These are phyloP conservation scores for Zoysia japonica DNA, from an alignment of 176 grass and related monocot species.

Conservation along the genomic window DNA sequence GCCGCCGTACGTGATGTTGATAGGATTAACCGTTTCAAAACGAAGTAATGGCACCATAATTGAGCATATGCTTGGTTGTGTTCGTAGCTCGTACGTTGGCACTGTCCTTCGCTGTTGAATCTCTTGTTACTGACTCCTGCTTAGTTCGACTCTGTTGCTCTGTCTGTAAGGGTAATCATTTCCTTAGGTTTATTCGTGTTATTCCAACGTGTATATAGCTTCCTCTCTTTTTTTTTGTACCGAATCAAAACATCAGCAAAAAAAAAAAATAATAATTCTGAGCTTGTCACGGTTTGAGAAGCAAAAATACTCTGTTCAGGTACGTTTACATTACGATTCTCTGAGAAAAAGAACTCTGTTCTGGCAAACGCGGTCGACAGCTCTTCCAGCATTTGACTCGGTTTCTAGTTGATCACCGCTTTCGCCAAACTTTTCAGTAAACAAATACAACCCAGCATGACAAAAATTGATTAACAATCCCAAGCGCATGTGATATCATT, in stretches of 20 bases:
- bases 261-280: background rate
- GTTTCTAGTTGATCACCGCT: background rate
- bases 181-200: constrained; percentile 3
- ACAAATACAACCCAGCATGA: background rate
- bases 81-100: constrained; percentile 25
- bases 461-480: background rate
- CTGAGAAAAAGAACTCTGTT: background rate
- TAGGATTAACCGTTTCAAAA: constrained; percentile 31
- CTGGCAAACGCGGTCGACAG: background rate
- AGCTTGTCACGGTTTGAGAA: constrained; percentile 10
- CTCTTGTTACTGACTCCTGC: constrained; percentile 37
- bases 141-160: constrained; percentile 6
- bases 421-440: constrained; percentile 1
- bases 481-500: constrained; percentile 20
- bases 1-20: background rate
- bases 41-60: constrained; percentile 15
- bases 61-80: constrained; percentile 17
- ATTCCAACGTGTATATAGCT: background rate
- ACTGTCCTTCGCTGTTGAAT: constrained; percentile 17
- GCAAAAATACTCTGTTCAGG: background rate
- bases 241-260: background rate
- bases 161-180: constrained; percentile 22
- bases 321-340: background rate
- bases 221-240: background rate
- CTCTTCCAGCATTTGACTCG: constrained; percentile 1